Base-by-base conservation (phyloP, 1,284 basidiomycete genomes). In the Malassezia nana region DNA sequence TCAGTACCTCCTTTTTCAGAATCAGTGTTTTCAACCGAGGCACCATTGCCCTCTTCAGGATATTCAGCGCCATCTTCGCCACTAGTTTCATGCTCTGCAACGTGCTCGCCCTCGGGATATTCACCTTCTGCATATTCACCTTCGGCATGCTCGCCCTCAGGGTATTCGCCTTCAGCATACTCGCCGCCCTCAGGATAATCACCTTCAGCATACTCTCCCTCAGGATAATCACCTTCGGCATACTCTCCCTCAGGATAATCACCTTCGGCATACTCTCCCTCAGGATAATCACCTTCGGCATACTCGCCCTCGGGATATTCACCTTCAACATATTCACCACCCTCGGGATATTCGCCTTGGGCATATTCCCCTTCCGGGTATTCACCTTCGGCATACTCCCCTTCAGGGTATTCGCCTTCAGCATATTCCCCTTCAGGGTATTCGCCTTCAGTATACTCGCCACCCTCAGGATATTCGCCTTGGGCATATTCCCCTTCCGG, bases 401-500 rank as follows among this genome's bases (percentile, higher is more conserved):
- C 18, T 20, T 38, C 35, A 20, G 18, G 16, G 8, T 38, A 38
- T 20, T 38, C 16, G 18, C 35, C 35, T 20, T 38, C 35, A 20
- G 47, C 18, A 22, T 41, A 30, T 12, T 49, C 33, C 13, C 35
- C 47, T 39, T 40, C n/a, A 18, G 47, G 4, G 28, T 49, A 49
- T 9, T 50, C 35, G n/a, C 47, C 49, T 18, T 43, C 20, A 20
- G 29, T 31, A 28, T 44, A 51, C 15, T 38, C 25, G 35, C 16
- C 33, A 10, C 46, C 46, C 8, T 47, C 33, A 18, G 46, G 33
- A 13, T 44, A 45, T 18, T 51, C 24, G 7, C 50, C 50, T n/a
- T 52, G 22, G n/a, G 41, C 2, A 13, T 51, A 45, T 15, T 50
- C 30, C 20, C 49, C 49, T n/a, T 43, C 40, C 5, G 48, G 18